phyloP scores from a whole-genome alignment of 805 yeast genomes.

The Spathaspora gorwiae region DNA sequence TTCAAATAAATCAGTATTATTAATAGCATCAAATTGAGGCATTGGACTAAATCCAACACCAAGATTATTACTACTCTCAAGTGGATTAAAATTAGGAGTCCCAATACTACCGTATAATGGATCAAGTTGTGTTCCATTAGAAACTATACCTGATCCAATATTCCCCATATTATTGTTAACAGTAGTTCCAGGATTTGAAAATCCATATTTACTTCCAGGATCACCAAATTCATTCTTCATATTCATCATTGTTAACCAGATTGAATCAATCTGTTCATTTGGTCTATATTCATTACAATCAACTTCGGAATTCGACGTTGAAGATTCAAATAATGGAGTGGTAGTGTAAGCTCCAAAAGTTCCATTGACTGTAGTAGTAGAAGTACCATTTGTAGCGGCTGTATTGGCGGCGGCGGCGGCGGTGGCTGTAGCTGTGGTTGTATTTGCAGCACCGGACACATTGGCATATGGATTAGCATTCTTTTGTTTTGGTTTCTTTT shows the following conservation, averaged over 20 bases:
- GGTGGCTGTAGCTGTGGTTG: not conserved
- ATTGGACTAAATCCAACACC: not conserved
- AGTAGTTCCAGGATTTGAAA: not conserved
- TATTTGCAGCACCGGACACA: not conserved
- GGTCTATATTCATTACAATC: conserved; percentile 8
- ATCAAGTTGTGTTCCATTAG: not conserved
- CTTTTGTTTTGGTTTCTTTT: not conserved
- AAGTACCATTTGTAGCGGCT: not conserved
- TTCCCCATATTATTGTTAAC: not conserved
- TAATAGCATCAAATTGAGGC: not conserved
- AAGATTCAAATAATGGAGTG: conserved; percentile 1
- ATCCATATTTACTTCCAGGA: conserved; percentile 1
- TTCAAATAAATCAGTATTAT: conserved; percentile 6
- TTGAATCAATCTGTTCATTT: conserved; percentile 12
- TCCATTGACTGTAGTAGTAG: no score
- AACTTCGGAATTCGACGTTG: conserved; percentile 4
- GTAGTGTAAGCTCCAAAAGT: not conserved
- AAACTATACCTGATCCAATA: not conserved
- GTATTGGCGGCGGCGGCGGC: not conserved
- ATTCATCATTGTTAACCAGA: conserved; percentile 15
- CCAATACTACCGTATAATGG: not conserved
- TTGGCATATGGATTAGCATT: not conserved
- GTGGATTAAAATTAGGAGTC: not conserved
- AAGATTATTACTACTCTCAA: not conserved
- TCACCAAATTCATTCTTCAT: conserved; percentile 5